phyloP scores from a whole-genome alignment of 345 rosid genomes.

The Kandelia obovata region DNA sequence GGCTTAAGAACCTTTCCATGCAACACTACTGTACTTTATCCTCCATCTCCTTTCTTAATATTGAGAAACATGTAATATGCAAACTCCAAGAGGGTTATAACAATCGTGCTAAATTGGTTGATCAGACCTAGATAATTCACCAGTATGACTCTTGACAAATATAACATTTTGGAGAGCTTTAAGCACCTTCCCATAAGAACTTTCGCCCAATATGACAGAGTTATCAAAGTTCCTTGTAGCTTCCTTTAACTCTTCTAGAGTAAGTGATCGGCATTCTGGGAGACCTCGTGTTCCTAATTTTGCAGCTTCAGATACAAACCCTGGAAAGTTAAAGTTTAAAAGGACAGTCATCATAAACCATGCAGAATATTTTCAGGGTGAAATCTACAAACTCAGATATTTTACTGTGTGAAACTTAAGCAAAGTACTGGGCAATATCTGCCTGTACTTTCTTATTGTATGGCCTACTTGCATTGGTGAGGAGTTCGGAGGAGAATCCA shows the following conservation, averaged over 20 bases:
- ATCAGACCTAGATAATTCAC: background rate
- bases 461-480: conserved; percentile 57
- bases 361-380: too few relatives aligned
- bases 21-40: background rate
- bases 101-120: background rate
- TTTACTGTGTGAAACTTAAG: background rate
- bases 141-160: background rate
- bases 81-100: background rate
- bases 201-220: conserved; percentile 37
- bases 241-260: conserved; percentile 40
- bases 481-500: conserved; percentile 50
- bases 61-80: background rate
- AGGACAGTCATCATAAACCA: background rate
- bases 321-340: conserved; percentile 20
- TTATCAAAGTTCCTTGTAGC: conserved; percentile 42
- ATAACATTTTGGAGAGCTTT: background rate
- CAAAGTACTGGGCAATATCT: conserved; percentile 1
- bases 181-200: conserved; percentile 44
- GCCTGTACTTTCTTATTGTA: background rate
- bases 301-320: conserved; percentile 30
- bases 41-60: background rate
- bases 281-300: conserved; percentile 28
- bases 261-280: conserved; percentile 38
- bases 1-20: too few relatives aligned
- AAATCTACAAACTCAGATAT: background rate